These are phyloP conservation scores for Fusarium cicatricum DNA, from an alignment of 2,329 filamentous ascomycete species.

Conservation along the genomic window DNA sequence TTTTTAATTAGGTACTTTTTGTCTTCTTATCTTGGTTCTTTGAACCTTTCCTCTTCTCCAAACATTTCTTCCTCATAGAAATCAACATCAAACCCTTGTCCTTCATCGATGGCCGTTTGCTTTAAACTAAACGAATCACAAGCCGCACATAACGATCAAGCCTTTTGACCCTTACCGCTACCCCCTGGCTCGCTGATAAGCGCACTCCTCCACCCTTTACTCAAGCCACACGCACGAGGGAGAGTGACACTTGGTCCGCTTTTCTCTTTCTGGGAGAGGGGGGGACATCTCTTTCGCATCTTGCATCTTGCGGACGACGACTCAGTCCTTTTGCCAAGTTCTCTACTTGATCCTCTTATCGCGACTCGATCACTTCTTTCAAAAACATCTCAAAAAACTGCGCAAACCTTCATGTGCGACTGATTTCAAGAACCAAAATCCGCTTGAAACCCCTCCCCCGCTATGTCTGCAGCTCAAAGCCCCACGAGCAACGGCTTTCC, in stretches of 20 bases:
- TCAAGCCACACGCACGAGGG: constrained; percentile 18
- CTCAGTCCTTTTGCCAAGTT: constrained; percentile 29
- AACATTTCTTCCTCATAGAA: neutral
- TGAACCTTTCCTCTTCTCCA: constrained; percentile 1
- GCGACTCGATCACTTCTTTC: constrained; percentile 13
- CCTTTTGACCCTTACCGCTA: constrained; percentile 27
- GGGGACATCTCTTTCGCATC: constrained; percentile 27
- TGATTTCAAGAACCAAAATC: neutral
- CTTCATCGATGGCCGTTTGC: constrained; percentile 17
- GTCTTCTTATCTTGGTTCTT: neutral
- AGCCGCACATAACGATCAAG: constrained; percentile 28
- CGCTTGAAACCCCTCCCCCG: constrained; percentile 11
- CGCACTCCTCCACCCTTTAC: constrained; percentile 27
- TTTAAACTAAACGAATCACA: constrained; percentile 19
- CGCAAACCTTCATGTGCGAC: neutral
- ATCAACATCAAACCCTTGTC: constrained; percentile 14
- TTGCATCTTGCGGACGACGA: constrained; percentile 37
- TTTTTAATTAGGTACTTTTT: neutral
- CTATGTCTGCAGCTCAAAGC: constrained; percentile 41
- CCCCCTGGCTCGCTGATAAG: constrained; percentile 33
- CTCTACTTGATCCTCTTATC: constrained; percentile 19
- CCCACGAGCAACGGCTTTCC: constrained; percentile 34
- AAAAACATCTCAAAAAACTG: neutral
- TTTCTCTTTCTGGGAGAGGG: constrained; percentile 28
- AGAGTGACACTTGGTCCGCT: constrained; percentile 31